Base-by-base conservation (phyloP, 2,329 filamentous ascomycete genomes). In the Botrytis aclada region DNA sequence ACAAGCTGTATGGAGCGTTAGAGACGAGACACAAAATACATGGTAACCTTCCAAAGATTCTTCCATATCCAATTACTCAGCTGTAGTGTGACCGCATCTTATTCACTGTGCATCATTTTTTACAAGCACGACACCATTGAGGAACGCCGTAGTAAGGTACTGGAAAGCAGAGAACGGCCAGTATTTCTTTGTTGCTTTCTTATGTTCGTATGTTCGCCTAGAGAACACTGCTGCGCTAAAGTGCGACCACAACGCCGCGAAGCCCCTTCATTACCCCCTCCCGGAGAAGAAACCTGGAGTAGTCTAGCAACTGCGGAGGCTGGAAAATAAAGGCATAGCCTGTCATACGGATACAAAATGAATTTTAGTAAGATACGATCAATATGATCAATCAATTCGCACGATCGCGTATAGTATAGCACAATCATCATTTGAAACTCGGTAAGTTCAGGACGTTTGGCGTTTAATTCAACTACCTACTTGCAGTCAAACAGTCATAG, bases 1-100 rank as follows among this genome's bases (percentile, higher is more conserved):
- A 77, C 77, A 78, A 73, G 76, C 25, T 76, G 74, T 63, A 47
- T 67, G 47, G 62, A 29, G 25, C 65, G 47, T 67, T 54, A 14
- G 34, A 45, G 51, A 29, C 14, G 39, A 67, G 37, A 43, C 61
- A 74, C 75, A 72, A 39, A 73, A 61, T 71, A 63, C 72, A 72
- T 37, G 71, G 74, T 70, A 67, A 32, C 37, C 65, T 65, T 71
- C 58, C n/a, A 34, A 71, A 71, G 22, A 66, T 41, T 43, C 37
- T 71, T 67, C 63, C 39, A 69, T 66, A 58, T 37, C 65, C 65
- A 69, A 69, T 69, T 41, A 34, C 60, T 65, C 16, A 60, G 37
- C 39, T 51, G 62, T 60, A 66, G 70, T 72, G 63, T 60, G 37
- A 72, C 70, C 25, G 62, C 22, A 69, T 60, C 64, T 60, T 47